Conservation (phyloP, 768 basidiomycete species). For the Omphalotus guepiniiformis region DNA sequence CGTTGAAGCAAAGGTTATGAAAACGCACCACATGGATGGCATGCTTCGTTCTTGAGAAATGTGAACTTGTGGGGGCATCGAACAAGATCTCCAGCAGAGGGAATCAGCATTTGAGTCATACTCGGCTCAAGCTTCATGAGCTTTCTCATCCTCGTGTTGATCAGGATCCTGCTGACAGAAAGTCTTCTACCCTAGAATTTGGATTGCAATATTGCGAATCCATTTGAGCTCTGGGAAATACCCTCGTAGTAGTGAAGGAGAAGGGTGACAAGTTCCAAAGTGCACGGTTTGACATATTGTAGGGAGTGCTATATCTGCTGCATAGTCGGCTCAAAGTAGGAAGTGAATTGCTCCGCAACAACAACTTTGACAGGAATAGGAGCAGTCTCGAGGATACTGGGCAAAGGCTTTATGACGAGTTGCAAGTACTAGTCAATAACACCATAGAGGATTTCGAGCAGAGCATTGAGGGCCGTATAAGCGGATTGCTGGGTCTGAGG, state of each 20-base stretch:
- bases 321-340: conserved; percentile 93
- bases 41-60: no score
- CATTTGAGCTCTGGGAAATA: conserved; percentile 70
- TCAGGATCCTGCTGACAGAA: conserved; percentile 96
- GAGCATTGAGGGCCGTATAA: conserved; percentile 92
- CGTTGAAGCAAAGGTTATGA: no score
- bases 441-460: conserved; percentile 90
- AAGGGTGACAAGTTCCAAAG: conserved; percentile 72
- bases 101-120: conserved; percentile 95
- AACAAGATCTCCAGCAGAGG: conserved; percentile 94
- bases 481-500: conserved; percentile 82
- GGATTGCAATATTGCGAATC: conserved; percentile 75
- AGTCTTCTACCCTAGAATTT: conserved; percentile 91
- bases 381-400: conserved; percentile 78
- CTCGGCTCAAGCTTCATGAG: conserved; percentile 88
- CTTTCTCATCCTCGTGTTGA: conserved; percentile 82
- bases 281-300: conserved; percentile 81
- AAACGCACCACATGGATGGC: no score
- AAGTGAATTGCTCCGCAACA: conserved; percentile 83
- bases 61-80: no score
- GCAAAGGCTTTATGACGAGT: conserved; percentile 91
- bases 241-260: conserved; percentile 96
- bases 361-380: conserved; percentile 85
- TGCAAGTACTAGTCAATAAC: conserved; percentile 87
- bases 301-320: conserved; percentile 84